Base-by-base conservation (phyloP, 2,329 filamentous ascomycete species). In the Tetracladium maxilliforme region DNA sequence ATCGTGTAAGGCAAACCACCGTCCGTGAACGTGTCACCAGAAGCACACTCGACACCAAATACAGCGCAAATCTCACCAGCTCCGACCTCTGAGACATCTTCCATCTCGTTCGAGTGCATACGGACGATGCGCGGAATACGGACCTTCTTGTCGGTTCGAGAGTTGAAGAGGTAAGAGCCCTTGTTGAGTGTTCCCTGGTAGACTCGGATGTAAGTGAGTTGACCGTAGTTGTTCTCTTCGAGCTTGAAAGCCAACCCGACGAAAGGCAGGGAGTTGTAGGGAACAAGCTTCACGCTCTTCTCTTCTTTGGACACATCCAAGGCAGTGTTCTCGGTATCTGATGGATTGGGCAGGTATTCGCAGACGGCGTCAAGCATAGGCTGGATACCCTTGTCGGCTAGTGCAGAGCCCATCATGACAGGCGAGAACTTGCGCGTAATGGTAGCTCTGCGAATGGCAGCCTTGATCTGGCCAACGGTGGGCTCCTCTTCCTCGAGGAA, bases 51-150 rank as follows among this genome's bases (percentile, higher is more conserved):
- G 27, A 98, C 81, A 44, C 90, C 90, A 46, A 98, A 98, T 30
- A 98, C 90, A 32, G 90, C 90, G 48, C 90, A 98, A 36, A 98
- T 98, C 53, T 98, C 90, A 52, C 90, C 90, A 27, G 90, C 87
- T 26, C 86, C 83, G 34, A 98, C 78, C 51, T 94, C 86, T 28
- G 58, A 63, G 16, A 94, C 83, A 45, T 98, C 90, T 52, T 98
- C 90, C 87, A 98, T 93, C 47, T 98, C 90, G 48, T 95, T 93
- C 22, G 86, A 93, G 61, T 98, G 90, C 90, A 98, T 98, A 34
- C 90, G 83, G 33, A 98, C 90, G 42, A 98, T 95, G 45, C 87
- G 80, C 12, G 90, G 90, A 30, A 98, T 77, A 54, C 92, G 86
- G 47, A 98, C 78, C 61, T 87, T 94, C 66, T 94, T 93, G 52